phyloP scores from a whole-genome alignment of 371 early-diverging fungal genomes.

The Conidiobolus incongruus region DNA sequence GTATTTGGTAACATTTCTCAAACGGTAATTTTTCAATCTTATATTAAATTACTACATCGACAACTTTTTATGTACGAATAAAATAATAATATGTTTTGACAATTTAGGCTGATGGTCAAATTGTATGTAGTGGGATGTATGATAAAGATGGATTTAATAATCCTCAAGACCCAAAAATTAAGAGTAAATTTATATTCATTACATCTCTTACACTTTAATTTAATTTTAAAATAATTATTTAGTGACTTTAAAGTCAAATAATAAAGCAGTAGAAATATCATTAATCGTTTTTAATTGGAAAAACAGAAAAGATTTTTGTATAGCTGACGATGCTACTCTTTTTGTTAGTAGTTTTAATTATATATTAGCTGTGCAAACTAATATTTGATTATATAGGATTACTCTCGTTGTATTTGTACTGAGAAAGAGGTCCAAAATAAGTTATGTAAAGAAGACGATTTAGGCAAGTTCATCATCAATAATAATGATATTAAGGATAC shows the following conservation, averaged over 20 bases:
- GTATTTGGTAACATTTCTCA: too few species aligned
- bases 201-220: background rate
- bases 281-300: too few species aligned
- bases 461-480: background rate
- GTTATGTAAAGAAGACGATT: background rate
- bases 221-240: background rate
- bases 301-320: too few species aligned
- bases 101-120: slow-evolving; percentile 11
- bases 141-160: slow-evolving; percentile 1
- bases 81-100: too few species aligned
- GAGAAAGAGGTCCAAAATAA: background rate
- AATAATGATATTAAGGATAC: background rate
- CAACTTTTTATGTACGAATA: too few species aligned
- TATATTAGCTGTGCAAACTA: background rate
- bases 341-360: background rate
- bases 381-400: background rate
- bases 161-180: background rate
- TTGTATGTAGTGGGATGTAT: slow-evolving; percentile 12
- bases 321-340: too few species aligned
- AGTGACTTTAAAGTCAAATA: background rate
- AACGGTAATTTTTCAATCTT: too few species aligned
- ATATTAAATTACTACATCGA: too few species aligned
- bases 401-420: background rate
- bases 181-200: background rate
- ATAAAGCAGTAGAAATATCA: background rate